phyloP scores from a whole-genome alignment of 345 rosid species.

The Eucalyptus sp. region DNA sequence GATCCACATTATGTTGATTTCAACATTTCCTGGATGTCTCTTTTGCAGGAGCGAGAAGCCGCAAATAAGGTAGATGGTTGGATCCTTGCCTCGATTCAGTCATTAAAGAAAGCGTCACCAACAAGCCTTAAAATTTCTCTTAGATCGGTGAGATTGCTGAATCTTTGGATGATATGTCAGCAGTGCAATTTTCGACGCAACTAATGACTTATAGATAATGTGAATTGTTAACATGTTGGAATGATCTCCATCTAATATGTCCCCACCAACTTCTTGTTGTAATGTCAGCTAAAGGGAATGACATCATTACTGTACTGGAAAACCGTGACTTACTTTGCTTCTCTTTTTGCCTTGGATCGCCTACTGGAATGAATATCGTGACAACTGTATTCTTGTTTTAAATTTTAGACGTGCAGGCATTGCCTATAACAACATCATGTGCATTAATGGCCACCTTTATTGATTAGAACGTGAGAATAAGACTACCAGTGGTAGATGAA shows the following conservation, averaged over 20 bases:
- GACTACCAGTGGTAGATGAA: background rate
- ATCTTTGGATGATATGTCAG: background rate
- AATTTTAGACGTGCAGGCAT: background rate
- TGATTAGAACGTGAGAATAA: background rate
- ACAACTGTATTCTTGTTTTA: background rate
- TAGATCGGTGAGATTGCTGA: conserved; percentile 36
- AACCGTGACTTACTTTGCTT: background rate
- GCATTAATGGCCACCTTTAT: background rate
- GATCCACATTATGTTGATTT: background rate
- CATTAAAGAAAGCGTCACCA: conserved; percentile 71
- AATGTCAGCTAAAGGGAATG: background rate
- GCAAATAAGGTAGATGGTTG: conserved; percentile 28
- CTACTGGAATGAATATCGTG: background rate
- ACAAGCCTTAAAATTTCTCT: conserved; percentile 85
- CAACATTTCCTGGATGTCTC: background rate
- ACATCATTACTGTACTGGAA: background rate
- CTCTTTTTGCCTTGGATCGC: background rate
- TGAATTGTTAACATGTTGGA: background rate
- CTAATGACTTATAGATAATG: background rate
- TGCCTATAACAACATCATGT: background rate
- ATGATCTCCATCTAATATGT: background rate
- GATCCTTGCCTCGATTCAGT: conserved; percentile 34
- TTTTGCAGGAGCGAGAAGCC: conserved; percentile 49
- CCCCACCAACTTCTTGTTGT: background rate
- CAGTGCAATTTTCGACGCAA: background rate